Base-by-base conservation (phyloP, 257 asterid species). In the Echium plantagineum region DNA sequence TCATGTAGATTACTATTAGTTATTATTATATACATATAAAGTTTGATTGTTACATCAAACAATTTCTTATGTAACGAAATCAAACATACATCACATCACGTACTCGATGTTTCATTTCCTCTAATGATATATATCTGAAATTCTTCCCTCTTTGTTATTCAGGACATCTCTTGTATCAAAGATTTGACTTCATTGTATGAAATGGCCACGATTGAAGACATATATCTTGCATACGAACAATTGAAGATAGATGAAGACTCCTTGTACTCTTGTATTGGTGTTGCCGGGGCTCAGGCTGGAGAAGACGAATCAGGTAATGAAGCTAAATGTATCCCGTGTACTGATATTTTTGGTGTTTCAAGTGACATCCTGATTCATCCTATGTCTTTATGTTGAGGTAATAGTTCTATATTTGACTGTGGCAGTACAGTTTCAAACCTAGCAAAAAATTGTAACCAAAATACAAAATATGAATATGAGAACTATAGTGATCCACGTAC, bases 101-200 rank as follows among this genome's bases (percentile, higher is more conserved):
- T 57, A 57, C 38, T 56, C 21, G 35, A 38, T 55, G 28, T 55
- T 55, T 53, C 47, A 22, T 55, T 56, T 22, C 26, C 57, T 55
- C 21, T 18, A 17, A 16, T 52, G n/a, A n/a, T 52, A 6, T 17
- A 19, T 24, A n/a, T 53, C 10, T 1, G 22, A 18, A 53, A 53
- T 53, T 53, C 12, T 19, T 53, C 24, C 57, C 28, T 38, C 19
- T 55, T 69, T 68, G 68, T 55, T 68, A 60, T 63, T 74, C 83
- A 93, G 97, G 95, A 89, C 71, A 79, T 89, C 62, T 84, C 94
- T 63, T 93, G 98, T 80, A 93, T 93, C 72, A 88, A 86, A 76
- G 97, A 93, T 69, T 84, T 93, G 65, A 86, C 74, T 52, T 71
- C 80, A 53, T 75, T 93, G 31, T 93, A 89, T 42, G 98, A 93